Evolutionary conservation across 2,329 filamentous ascomycete genomes (phyloP), one percentile per base, ranked within the genome.

Genomic region (Trichophyton rubrum): DNA sequence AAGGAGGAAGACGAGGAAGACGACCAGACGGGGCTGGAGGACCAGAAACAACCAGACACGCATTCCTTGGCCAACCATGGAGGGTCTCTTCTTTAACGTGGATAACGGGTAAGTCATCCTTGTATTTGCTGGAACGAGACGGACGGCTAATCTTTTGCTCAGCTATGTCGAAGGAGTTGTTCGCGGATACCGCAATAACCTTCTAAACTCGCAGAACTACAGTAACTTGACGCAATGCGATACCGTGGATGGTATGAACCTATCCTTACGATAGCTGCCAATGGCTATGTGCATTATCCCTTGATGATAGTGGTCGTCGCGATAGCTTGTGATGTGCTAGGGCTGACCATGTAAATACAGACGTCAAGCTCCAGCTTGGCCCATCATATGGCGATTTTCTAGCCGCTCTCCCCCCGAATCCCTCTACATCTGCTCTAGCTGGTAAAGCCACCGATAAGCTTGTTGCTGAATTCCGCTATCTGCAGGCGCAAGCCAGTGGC

Each of bases 161-260:
- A 95, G 91, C 77, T 97, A 95, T 77, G 85, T 97, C 73, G 93
- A 99, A 78, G 93, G 93, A 74, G 91, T 99, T 73, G 90, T 97
- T 70, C 89, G 93, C 70, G 93, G 93, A 65, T 99, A 97, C 78
- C 87, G 92, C 72, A 99, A 97, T 77, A 84, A 87, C 70, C 87
- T 99, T 65, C 83, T 99, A 72, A 97, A 88, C 60, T 79, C 86
- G 74, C 82, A 89, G 73, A 95, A 92, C 79, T 99, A 99, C 79
- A 86, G 82, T 78, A 99, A 97, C 79, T 78, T 97, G 77, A 95
- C 88, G 64, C 92, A 97, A 82, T 97, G 92, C 83, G 92, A 97
- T 78, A 96, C 85, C 57, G 92, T 97, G 69, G 92, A 97, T 77
- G 92, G 92, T 93, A 77, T 68, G 80, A 67, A 61, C 53, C 51